Base-by-base conservation (phyloP, 345 rosid genomes). In the Litchi chinensis region DNA sequence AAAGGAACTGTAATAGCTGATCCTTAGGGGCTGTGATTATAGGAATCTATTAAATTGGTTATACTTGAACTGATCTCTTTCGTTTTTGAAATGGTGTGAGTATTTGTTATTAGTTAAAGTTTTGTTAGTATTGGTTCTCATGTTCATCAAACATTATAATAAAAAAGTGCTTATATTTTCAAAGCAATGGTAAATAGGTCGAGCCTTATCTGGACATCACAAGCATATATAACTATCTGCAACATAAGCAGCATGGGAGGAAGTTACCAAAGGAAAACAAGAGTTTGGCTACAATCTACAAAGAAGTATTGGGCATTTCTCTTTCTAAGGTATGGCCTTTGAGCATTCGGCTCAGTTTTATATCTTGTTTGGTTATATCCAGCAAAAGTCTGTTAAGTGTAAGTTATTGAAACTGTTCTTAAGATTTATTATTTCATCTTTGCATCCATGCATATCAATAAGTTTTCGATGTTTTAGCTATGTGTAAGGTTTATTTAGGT, bases 161-260 rank as follows among this genome's bases (percentile, higher is more conserved):
- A 52, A 18, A 52, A 48, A 28, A 12, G 9, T 76, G 72, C 65
- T 76, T 37, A 66, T 21, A 10, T 74, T 3, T 76, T 75, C 24
- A 54, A 77, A 70, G 68, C 75, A 37, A 83, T 82, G 76, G 18
- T 85, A 81, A 78, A 70, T 79, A 92, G 98, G 89, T 95, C 82
- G 95, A 95, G 82, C 98, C 95, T 5, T 95, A 91, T 86, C 71
- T 95, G 85, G 98, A 93, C 79, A 92, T 92, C 75, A 79, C 86
- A 52, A 80, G 84, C 69, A 43, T 92, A 76, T 88, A 91, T 84
- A 82, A 81, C 79, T 44, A 85, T 71, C 75, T 91, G 84, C 94
- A 87, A 68, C 87, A 84, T 83, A 93, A 89, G 85, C 88, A 78
- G 76, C 75, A 39, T n/a, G 94, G 92, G 81, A 89, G 86, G 82